These are phyloP conservation scores for Parastagonospora avenae DNA, from an alignment of 2,329 filamentous ascomycete genomes.

Conservation along the genomic window DNA sequence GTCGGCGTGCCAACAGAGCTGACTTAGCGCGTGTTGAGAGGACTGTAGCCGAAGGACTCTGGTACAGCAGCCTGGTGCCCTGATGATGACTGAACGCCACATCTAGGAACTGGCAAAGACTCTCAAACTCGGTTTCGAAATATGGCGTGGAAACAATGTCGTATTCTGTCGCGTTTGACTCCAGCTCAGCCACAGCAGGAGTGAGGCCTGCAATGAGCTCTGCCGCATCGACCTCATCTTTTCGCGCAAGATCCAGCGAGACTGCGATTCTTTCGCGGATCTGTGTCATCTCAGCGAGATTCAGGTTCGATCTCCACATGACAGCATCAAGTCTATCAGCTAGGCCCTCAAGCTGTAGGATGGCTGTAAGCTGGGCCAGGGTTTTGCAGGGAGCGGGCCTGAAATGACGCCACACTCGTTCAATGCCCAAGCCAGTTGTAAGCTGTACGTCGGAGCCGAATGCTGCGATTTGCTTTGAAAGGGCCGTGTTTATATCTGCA, in stretches of 20 bases:
- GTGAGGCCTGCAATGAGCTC: slow-evolving; percentile 38
- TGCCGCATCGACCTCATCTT: slow-evolving; percentile 33
- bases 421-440: slow-evolving; percentile 78
- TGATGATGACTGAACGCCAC: slow-evolving; percentile 21
- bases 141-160: slow-evolving; percentile 34
- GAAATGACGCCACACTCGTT: slow-evolving; percentile 74
- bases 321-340: slow-evolving; percentile 53
- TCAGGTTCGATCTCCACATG: slow-evolving; percentile 43
- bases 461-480: slow-evolving; percentile 34
- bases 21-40: slow-evolving; percentile 30
- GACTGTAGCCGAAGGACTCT: slow-evolving; percentile 16
- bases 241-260: slow-evolving; percentile 38
- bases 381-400: slow-evolving; percentile 62
- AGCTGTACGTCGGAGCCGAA: slow-evolving; percentile 76
- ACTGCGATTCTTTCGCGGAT: slow-evolving; percentile 42
- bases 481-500: slow-evolving; percentile 29
- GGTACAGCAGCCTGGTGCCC: slow-evolving; percentile 1
- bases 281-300: slow-evolving; percentile 42
- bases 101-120: slow-evolving; percentile 45
- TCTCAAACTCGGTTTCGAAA: slow-evolving; percentile 46
- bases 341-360: slow-evolving; percentile 52
- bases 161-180: slow-evolving; percentile 35
- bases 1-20: slow-evolving; percentile 42
- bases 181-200: slow-evolving; percentile 36
- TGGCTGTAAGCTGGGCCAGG: slow-evolving; percentile 42